Base-by-base conservation (phyloP, 495 filamentous ascomycete species). In the Astrothelium subdiscretum region DNA sequence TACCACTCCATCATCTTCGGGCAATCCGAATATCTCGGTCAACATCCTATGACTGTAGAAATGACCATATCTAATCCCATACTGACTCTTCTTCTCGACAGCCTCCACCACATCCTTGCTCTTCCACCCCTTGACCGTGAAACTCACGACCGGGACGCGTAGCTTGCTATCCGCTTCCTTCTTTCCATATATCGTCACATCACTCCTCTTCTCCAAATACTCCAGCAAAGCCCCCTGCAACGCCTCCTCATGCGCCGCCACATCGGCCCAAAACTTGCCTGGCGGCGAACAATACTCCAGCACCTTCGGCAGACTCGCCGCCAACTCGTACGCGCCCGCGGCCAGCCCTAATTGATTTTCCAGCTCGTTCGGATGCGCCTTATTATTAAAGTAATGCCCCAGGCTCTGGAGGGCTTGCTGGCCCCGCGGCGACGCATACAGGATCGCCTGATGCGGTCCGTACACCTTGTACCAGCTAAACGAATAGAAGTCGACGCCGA, bases 401-500 rank as follows among this genome's bases (percentile, higher is more conserved):
- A 89, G 73, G 0, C 80, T 78, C 24, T 65, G 67, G 61, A 88
- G 74, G 32, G 76, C 68, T 40, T 76, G 66, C 60, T 81, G 79
- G 3, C 82, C 79, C 0, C 57, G 54, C 2, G 72, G 68, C 43
- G 78, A 77, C 43, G 81, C 85, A 69, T 88, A 91, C 4, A 91
- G 78, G 64, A 84, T 76, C 0, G 87, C 77, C 20, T 89, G 75
- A 64, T 90, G 88, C 2, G 87, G 87, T 87, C 84, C 76, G 76
- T 62, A 62, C 20, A 65, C 20, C 35, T 65, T 62, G 72, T 89
- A 89, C 82, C 88, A 91, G 2, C 79, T 83, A 65, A 89, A 85
- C n/a, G 81, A 76, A 68, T 90, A 91, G 68, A 89, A 81, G 67
- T 90, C 87, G 0, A 87, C 86, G 0, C 79, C 86, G 3, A 90